These are phyloP conservation scores for Spergularia azorica DNA, from an alignment of 179 eudicot species.

Conservation along the genomic window DNA sequence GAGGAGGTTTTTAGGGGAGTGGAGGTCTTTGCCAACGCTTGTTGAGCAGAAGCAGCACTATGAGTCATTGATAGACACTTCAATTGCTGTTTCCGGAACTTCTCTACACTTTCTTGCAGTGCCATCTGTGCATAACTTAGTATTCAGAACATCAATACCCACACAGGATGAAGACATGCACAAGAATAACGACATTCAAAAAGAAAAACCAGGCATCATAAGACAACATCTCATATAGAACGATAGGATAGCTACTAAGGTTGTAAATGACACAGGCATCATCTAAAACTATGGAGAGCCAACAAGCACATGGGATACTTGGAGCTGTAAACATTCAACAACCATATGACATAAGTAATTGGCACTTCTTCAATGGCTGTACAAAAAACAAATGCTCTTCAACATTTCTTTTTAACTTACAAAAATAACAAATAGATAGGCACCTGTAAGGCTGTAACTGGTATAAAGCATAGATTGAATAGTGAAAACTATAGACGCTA, in stretches of 20 bases:
- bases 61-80: constrained; percentile 74
- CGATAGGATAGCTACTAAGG: background rate
- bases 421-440: too few species aligned
- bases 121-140: constrained; percentile 51
- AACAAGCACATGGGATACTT: too few species aligned
- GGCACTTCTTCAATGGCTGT: too few species aligned
- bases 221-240: background rate
- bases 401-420: too few species aligned
- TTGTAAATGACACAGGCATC: background rate
- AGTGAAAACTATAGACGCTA: too few species aligned
- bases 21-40: constrained; percentile 47
- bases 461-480: too few species aligned
- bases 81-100: constrained; percentile 79
- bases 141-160: background rate
- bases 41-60: constrained; percentile 58
- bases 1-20: constrained; percentile 39
- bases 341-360: too few species aligned
- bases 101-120: constrained; percentile 58
- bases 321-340: too few species aligned
- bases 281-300: too few species aligned
- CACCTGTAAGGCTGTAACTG: too few species aligned
- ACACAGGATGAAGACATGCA: constrained; percentile 1
- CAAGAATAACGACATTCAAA: background rate
- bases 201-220: background rate
- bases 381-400: too few species aligned